Evolutionary conservation across 2,329 filamentous ascomycete genomes (phyloP).

Genomic region (Talaromyces sp.): DNA sequence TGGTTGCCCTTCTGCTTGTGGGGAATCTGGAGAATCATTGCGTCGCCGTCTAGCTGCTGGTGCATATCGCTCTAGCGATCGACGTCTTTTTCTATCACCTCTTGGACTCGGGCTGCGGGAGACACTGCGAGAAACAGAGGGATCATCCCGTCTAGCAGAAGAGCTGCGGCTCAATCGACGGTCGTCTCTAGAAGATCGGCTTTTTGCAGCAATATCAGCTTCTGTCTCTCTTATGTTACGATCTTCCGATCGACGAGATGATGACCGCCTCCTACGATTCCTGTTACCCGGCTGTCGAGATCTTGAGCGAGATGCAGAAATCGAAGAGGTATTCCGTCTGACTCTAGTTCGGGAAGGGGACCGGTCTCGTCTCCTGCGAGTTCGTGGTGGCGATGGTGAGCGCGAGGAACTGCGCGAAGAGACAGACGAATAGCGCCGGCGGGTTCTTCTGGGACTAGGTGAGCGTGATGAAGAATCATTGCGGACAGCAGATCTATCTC

Average conservation of each 20-base stretch:
- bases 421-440: conserved; percentile 36
- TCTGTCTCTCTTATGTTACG: conserved; percentile 37
- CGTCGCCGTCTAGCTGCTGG: conserved; percentile 37
- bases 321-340: conserved; percentile 26
- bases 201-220: conserved; percentile 48
- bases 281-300: conserved; percentile 24
- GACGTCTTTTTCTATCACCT: conserved; percentile 38
- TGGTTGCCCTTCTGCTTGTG: conserved; percentile 37
- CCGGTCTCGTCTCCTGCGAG: conserved; percentile 30
- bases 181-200: conserved; percentile 38
- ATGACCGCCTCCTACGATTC: conserved; percentile 39
- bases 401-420: conserved; percentile 36
- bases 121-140: conserved; percentile 36
- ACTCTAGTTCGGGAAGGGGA: conserved; percentile 21
- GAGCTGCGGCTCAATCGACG: conserved; percentile 37
- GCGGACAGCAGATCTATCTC: conserved; percentile 46
- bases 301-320: conserved; percentile 35
- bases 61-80: conserved; percentile 44
- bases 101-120: conserved; percentile 28
- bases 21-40: conserved; percentile 40
- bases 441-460: conserved; percentile 50
- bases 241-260: conserved; percentile 39
- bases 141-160: conserved; percentile 20
- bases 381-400: conserved; percentile 32
- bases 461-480: conserved; percentile 50